Percentiles rank a stretch among this genome's conserved stretches.
These are phyloP conservation scores for Phycomyces blakesleeanus DNA, from an alignment of 192 early-diverging fungal species.

Conservation along the genomic window DNA sequence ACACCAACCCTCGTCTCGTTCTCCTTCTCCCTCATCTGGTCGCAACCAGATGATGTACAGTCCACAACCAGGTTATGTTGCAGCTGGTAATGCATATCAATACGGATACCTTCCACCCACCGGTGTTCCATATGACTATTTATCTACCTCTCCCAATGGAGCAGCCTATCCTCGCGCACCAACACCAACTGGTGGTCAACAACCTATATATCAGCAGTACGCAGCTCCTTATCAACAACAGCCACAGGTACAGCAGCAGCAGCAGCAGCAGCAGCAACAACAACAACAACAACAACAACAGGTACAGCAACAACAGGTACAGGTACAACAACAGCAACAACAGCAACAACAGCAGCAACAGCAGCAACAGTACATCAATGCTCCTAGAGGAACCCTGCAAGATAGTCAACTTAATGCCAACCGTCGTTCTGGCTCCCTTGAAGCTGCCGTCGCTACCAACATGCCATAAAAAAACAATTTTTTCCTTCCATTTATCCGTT, in stretches of 20 bases:
- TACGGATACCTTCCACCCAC: neutral
- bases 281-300: neutral
- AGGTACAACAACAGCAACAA: too few species aligned
- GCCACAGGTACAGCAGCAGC: neutral
- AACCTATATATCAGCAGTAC: neutral
- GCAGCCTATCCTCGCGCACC: neutral
- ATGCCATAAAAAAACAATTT: neutral
- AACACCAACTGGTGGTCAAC: neutral
- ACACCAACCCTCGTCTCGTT: neutral
- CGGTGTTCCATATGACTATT: neutral
- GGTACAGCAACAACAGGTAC: constrained; percentile 14
- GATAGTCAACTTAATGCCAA: too few species aligned
- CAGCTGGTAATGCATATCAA: neutral
- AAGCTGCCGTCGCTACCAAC: too few species aligned
- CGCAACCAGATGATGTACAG: neutral
- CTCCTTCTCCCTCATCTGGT: neutral
- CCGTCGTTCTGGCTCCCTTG: too few species aligned
- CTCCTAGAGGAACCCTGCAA: too few species aligned
- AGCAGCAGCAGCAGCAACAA: constrained; percentile 4
- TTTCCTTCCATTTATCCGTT: neutral
- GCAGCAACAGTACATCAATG: neutral
- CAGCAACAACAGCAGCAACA: constrained; percentile 5
- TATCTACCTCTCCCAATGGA: neutral
- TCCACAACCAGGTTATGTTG: neutral
- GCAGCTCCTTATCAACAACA: neutral